phyloP scores from a whole-genome alignment of 306 rosid genomes.

The Gillenia trifoliata region DNA sequence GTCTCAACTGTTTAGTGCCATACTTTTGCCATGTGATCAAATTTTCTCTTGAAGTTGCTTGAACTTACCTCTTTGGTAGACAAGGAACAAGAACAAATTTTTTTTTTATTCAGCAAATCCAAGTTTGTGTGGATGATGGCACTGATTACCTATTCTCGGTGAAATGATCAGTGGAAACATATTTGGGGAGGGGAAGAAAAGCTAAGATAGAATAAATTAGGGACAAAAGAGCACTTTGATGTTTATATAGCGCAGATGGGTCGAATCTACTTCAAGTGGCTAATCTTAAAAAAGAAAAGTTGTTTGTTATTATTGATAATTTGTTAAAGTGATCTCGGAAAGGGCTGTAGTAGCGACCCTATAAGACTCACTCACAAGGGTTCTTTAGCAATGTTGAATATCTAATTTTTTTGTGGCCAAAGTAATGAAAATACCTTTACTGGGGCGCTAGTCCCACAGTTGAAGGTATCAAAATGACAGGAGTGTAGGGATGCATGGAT shows the following conservation, averaged over 20 bases:
- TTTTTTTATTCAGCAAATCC: not conserved
- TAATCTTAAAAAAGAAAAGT: not conserved
- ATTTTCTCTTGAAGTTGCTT: not conserved
- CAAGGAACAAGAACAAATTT: not conserved
- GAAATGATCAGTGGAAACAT: not conserved
- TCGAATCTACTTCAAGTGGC: not conserved
- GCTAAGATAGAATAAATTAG: not conserved
- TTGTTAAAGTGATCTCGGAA: not conserved
- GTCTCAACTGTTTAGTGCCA: not conserved
- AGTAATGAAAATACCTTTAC: not conserved
- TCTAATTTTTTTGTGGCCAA: not conserved
- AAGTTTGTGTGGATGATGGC: not conserved
- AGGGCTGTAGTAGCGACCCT: not conserved
- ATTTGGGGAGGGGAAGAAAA: not conserved
- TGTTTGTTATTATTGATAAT: not conserved
- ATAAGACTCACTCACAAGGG: not conserved
- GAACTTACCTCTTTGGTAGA: not conserved
- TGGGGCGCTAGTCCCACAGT: not conserved
- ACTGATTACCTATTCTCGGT: not conserved
- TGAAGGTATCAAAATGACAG: not conserved
- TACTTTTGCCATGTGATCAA: not conserved
- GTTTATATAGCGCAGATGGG: not conserved
- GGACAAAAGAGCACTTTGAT: not conserved
- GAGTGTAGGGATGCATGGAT: not conserved
- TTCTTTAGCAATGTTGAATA: not conserved